phyloP scores from a whole-genome alignment of 2,329 filamentous ascomycete genomes.

The Talaromyces sp. region DNA sequence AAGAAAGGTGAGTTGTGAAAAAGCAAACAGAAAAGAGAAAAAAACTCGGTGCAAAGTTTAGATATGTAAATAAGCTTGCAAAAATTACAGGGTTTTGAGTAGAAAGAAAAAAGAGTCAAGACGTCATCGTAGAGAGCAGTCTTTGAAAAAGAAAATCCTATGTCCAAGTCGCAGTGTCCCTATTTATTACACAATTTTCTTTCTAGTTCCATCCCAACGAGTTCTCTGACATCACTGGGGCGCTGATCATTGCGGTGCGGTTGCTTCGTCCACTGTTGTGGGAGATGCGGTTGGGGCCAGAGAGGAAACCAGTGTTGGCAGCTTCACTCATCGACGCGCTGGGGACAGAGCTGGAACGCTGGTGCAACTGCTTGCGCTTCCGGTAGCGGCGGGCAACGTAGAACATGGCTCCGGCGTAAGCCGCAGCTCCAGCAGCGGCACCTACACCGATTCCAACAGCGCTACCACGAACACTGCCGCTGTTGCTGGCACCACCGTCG shows the following conservation, averaged over 20 bases:
- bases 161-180: background rate
- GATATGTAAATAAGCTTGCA: slow-evolving; percentile 3
- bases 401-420: slow-evolving; percentile 95
- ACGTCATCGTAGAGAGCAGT: background rate
- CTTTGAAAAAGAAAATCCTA: slow-evolving; percentile 1
- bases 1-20: slow-evolving; percentile 10
- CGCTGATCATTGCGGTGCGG: slow-evolving; percentile 72
- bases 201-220: slow-evolving; percentile 89
- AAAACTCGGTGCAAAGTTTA: slow-evolving; percentile 15
- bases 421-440: slow-evolving; percentile 70
- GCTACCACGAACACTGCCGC: slow-evolving; percentile 35
- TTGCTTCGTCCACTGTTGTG: slow-evolving; percentile 66
- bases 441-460: slow-evolving; percentile 69
- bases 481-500: slow-evolving; percentile 45
- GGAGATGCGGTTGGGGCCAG: slow-evolving; percentile 38
- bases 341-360: slow-evolving; percentile 69
- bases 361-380: slow-evolving; percentile 73
- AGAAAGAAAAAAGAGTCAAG: background rate
- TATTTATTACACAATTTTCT: background rate
- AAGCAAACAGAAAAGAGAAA: slow-evolving; percentile 16
- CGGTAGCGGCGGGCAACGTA: slow-evolving; percentile 86
- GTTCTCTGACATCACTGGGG: slow-evolving; percentile 88
- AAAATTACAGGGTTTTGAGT: slow-evolving; percentile 1
- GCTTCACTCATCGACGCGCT: slow-evolving; percentile 65
- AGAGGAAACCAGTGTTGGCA: slow-evolving; percentile 35